Evolutionary conservation across 78 protist species (phyloP).

Genomic region (Guillardia theta): DNA sequence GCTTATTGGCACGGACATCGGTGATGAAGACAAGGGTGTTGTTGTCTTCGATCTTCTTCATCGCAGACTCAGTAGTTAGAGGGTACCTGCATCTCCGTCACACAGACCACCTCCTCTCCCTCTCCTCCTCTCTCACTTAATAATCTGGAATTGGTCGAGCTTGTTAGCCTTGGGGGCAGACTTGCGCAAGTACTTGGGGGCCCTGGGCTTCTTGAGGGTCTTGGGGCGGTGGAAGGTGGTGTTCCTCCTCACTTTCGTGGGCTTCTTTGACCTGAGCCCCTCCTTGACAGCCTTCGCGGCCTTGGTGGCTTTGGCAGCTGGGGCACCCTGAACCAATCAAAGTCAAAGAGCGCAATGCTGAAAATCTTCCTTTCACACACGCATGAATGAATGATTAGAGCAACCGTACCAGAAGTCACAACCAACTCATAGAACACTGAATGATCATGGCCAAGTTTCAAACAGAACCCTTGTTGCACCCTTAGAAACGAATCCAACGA

Average conservation of each 20-base stretch:
- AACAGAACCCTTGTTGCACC: too few species aligned
- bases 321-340: neutral
- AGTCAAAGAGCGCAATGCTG: too few species aligned
- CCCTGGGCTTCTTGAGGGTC: conserved; percentile 55
- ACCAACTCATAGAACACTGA: too few species aligned
- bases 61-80: conserved; percentile 93
- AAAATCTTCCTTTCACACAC: too few species aligned
- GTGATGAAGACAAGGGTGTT: conserved; percentile 97
- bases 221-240: conserved; percentile 70
- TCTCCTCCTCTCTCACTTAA: conserved; percentile 24
- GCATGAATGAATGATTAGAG: too few species aligned
- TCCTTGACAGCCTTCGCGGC: conserved; percentile 51
- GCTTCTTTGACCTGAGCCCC: conserved; percentile 25
- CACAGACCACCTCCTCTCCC: neutral
- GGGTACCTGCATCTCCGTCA: conserved; percentile 90
- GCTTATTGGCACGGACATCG: conserved; percentile 89
- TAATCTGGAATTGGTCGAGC: conserved; percentile 58
- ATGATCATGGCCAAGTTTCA: too few species aligned
- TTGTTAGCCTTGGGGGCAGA: neutral
- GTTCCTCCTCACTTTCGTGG: conserved; percentile 45
- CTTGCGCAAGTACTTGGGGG: conserved; percentile 55
- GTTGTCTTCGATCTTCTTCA: conserved; percentile 95
- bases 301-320: neutral
- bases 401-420: too few species aligned
- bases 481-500: too few species aligned